Conservation (phyloP, 257 asterid species). For the Perilla frutescens region DNA sequence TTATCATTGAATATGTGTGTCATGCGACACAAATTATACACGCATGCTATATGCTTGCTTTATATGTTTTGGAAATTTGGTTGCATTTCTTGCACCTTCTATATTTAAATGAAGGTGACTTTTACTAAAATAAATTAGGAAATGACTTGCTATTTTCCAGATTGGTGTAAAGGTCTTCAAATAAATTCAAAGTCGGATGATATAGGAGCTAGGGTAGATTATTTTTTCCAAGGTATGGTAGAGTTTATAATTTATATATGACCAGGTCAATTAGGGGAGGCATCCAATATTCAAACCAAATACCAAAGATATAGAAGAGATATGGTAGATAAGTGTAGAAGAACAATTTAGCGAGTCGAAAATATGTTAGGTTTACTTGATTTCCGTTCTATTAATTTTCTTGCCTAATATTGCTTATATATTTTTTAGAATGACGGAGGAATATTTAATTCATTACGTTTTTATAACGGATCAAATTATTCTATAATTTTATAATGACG, state of each 20-base stretch:
- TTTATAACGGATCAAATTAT: background rate
- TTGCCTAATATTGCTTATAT: background rate
- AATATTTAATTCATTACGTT: too few species aligned
- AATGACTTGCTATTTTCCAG: background rate
- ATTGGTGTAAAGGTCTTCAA: background rate
- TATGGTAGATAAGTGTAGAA: slow-evolving; percentile 9
- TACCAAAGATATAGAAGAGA: background rate
- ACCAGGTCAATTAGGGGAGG: slow-evolving; percentile 22
- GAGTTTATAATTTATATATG: background rate
- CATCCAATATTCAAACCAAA: slow-evolving; percentile 7
- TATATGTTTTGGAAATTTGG: slow-evolving; percentile 12
- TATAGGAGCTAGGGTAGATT: background rate
- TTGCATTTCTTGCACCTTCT: slow-evolving; percentile 6
- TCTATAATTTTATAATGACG: too few species aligned
- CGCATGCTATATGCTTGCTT: too few species aligned
- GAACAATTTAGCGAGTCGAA: background rate
- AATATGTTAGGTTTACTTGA: slow-evolving; percentile 6
- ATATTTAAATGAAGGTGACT: background rate
- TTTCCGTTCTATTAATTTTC: background rate
- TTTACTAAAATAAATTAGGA: background rate
- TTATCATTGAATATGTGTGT: too few species aligned
- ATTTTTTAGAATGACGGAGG: background rate
- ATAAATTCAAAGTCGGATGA: slow-evolving; percentile 29
- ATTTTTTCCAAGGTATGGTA: background rate
- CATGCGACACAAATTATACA: too few species aligned